phyloP scores from a whole-genome alignment of 1,284 basidiomycete species.

The Pyrrhoderma noxium region DNA sequence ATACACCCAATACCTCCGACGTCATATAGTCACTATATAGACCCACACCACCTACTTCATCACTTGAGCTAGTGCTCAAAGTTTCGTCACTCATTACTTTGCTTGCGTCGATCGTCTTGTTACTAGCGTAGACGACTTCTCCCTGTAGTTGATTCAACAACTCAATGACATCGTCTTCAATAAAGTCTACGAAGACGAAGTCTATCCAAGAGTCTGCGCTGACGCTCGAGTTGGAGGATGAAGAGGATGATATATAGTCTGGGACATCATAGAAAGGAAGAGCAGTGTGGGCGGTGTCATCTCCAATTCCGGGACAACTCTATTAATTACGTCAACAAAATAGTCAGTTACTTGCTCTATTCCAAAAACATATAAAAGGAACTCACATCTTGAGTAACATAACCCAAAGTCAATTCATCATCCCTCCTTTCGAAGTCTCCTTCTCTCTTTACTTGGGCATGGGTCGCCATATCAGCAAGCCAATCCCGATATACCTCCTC shows the following conservation, averaged over 20 bases:
- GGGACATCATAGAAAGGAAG: conserved; percentile 49
- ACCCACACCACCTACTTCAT: conserved; percentile 35
- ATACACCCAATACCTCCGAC: conserved; percentile 49
- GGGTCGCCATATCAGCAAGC: conserved; percentile 44
- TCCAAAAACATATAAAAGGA: conserved; percentile 2
- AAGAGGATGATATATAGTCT: conserved; percentile 47
- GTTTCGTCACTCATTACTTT: too few species aligned
- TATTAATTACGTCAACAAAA: background rate
- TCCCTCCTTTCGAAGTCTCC: background rate
- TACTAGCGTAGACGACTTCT: conserved; percentile 36
- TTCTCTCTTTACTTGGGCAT: background rate
- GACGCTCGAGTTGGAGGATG: conserved; percentile 35
- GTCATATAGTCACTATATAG: conserved; percentile 45
- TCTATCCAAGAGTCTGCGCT: conserved; percentile 45
- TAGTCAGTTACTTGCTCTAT: background rate
- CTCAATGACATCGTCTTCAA: conserved; percentile 42
- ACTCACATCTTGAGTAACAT: conserved; percentile 66
- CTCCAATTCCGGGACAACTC: conserved; percentile 51
- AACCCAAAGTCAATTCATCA: conserved; percentile 34
- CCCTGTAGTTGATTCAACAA: conserved; percentile 51
- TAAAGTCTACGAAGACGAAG: conserved; percentile 65
- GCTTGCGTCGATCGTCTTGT: too few species aligned
- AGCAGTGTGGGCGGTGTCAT: conserved; percentile 56
- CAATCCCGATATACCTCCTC: conserved; percentile 45
- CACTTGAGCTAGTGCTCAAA: too few species aligned